Base-by-base conservation (phyloP, 768 basidiomycete species). In the Suillus subalutaceus region DNA sequence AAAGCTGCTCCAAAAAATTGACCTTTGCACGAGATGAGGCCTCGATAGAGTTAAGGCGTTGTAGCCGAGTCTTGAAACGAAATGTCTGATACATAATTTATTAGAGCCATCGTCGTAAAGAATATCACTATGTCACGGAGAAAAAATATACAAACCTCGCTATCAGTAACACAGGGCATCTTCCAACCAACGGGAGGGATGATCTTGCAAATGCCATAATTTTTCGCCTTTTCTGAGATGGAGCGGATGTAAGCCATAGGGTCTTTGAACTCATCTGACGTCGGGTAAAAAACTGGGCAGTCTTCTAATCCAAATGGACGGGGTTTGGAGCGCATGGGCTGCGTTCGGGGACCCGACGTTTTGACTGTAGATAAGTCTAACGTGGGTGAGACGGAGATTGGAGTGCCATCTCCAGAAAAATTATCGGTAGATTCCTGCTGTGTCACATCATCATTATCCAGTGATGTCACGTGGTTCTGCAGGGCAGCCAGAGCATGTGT, bases 1-100 rank as follows among this genome's bases (percentile, higher is more conserved):
- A 96, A 59, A 99, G 86, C 79, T 97, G 95, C 77, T 99, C 97
- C 70, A 98, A 80, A 79, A 97, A 99, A 82, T 97, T 99, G 77
- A 99, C 81, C 79, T 96, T 97, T 61, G 97, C 97, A 71, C 97
- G 84, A 67, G 96, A 96, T 43, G 96, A 93, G 18, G 97, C 97
- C 80, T 99, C 97, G 70, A 99, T 94, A 68, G 94, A 96, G 78
- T 98, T 98, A 73, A 99, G 84, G 68, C 93, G 89, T 78, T 97
- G 96, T 52, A 99, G 80, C 61, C 97, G 90, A 62, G 97, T 99
- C 79, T 93, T 94, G 82, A 99, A 99, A 59, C 94, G 92, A 81
- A 97, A 98, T 65, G 84, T 84, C 96, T 73, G 70, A 69, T 72
- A 70, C 73, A 72, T 62, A 66, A 52, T 43, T 69, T 65, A 53